Evolutionary conservation across 208 protist species (phyloP).

Genomic region (Strigomonas culicis): DNA sequence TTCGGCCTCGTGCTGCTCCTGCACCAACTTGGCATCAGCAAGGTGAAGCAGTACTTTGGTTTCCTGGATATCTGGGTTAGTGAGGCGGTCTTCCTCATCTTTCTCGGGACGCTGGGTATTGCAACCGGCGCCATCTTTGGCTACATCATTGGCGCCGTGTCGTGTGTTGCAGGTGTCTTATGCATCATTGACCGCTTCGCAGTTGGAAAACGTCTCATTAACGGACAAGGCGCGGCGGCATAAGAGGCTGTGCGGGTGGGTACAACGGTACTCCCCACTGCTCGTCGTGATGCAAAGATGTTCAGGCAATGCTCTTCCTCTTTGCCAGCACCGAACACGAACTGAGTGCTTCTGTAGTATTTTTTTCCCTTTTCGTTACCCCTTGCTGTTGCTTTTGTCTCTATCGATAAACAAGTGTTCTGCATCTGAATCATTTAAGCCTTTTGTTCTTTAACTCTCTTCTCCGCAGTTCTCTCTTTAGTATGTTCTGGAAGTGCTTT

Average conservation of each 20-base stretch:
- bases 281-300: constrained; percentile 12
- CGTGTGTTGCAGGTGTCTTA: neutral
- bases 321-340: neutral
- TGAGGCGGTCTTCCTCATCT: neutral
- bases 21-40: neutral
- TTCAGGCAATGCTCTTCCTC: constrained; percentile 11
- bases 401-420: neutral
- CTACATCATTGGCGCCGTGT: neutral
- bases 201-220: neutral
- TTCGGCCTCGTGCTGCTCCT: neutral
- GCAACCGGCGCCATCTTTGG: neutral
- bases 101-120: constrained; percentile 3
- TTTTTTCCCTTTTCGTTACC: neutral
- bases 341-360: neutral
- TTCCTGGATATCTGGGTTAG: constrained; percentile 1
- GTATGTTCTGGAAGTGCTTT: neutral
- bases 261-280: no score
- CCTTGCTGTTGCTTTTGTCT: neutral
- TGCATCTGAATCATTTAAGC: neutral
- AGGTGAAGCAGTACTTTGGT: neutral
- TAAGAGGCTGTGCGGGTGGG: no score
- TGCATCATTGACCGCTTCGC: neutral
- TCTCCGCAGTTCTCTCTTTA: neutral
- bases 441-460: constrained; percentile 3
- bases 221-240: no score